phyloP scores from a whole-genome alignment of 2,329 filamentous ascomycete species.

The Apiospora koreana region DNA sequence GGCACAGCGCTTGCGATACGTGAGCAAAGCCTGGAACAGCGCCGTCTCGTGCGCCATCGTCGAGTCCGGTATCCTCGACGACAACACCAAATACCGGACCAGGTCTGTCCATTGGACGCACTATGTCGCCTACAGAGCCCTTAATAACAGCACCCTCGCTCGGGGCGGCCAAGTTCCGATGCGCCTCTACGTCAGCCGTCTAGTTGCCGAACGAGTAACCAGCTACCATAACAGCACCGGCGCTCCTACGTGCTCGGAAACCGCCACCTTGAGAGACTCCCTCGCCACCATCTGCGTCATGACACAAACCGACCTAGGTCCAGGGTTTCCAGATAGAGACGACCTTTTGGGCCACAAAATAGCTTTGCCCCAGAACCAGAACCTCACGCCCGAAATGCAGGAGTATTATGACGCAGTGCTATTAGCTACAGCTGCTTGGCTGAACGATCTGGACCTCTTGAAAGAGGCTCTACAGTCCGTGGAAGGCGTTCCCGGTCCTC shows the following conservation, averaged over 20 bases:
- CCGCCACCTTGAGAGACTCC: background rate
- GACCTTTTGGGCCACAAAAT: too few species aligned
- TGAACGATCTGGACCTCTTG: background rate
- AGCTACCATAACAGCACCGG: background rate
- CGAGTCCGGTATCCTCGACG: background rate
- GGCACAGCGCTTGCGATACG: background rate
- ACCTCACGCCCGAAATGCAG: too few species aligned
- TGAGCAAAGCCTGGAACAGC: background rate
- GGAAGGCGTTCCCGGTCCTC: background rate
- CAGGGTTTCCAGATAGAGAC: too few species aligned
- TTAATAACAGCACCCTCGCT: too few species aligned
- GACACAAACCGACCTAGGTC: background rate
- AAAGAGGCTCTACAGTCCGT: background rate
- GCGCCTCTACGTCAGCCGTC: background rate
- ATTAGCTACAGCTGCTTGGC: background rate
- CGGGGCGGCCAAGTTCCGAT: background rate
- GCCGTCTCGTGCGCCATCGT: slow-evolving; percentile 3
- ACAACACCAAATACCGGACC: background rate
- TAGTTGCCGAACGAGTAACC: background rate
- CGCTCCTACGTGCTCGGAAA: too few species aligned
- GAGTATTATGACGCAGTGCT: background rate
- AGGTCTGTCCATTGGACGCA: background rate
- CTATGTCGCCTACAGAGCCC: background rate
- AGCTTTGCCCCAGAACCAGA: too few species aligned
- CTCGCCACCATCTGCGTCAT: background rate